phyloP scores from a whole-genome alignment of 139 green algal genomes.

The Tetraselmis chui region DNA sequence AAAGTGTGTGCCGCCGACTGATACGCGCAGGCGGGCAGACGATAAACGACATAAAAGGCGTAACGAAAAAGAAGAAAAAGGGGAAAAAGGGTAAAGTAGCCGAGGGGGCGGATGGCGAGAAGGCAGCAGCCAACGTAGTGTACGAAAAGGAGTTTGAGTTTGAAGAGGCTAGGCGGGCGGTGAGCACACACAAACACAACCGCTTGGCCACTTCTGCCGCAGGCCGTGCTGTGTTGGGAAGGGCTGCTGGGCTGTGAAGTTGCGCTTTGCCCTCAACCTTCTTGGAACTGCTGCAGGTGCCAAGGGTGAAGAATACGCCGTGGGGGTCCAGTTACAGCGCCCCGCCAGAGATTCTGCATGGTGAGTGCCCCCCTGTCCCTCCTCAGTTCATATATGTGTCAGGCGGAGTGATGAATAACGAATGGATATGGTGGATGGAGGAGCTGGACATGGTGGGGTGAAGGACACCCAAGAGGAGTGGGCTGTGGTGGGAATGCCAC shows the following conservation, averaged over 20 bases:
- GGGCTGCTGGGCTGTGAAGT: not conserved
- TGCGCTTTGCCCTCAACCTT: not conserved
- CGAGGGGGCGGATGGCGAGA: constrained; percentile 5
- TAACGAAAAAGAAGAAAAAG: constrained; percentile 22
- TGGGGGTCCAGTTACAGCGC: constrained; percentile 31
- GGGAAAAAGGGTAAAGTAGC: not conserved
- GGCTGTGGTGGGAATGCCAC: not conserved
- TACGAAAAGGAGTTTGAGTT: constrained; percentile 54
- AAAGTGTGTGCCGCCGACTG: no score
- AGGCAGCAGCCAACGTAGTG: not conserved
- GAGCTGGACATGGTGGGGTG: no score
- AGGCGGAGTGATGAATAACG: no score
- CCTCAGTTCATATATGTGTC: no score
- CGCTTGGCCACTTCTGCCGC: not conserved
- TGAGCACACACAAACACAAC: not conserved
- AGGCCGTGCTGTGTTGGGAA: not conserved
- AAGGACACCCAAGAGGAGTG: not conserved
- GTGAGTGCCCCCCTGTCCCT: no score
- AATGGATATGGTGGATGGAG: no score
- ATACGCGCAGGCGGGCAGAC: no score
- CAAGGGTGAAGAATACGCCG: constrained; percentile 30
- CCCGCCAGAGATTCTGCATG: constrained; percentile 43
- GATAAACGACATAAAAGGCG: no score
- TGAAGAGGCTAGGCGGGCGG: constrained; percentile 36
- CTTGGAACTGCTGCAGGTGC: not conserved